Base-by-base conservation (phyloP, 2,329 filamentous ascomycete genomes). In the Colletotrichum sp. region DNA sequence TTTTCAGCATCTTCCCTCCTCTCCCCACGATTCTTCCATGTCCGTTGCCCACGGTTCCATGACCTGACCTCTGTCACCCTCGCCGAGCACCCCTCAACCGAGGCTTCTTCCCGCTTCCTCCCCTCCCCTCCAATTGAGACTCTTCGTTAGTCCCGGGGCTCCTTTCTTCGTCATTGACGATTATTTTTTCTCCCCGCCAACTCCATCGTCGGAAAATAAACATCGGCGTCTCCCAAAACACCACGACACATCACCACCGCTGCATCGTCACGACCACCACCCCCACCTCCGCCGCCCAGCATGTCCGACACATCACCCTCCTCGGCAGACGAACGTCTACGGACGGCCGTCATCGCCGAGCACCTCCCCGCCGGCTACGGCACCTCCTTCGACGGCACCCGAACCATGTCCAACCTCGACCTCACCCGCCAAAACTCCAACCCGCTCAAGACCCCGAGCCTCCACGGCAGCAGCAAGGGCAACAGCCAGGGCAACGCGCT, bases 301-400 rank as follows among this genome's bases (percentile, higher is more conserved):
- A 75, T 75, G 73, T 75, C 73, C 69, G 73, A 75, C 64, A 68
- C 73, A 32, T 65, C 71, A 6, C 70, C 73, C 15, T 62, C 70
- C 15, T 72, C 73, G 7, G 58, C 73, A 15, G 73, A 75, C 38
- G 73, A 75, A 21, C 73, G 73, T 28, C 26, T 75, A 18, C 75
- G 67, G 48, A 71, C 56, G 26, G 66, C 75, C 68, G 71, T 75
- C 66, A 77, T 77, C 52, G 67, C 74, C 36, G 75, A 77, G 4
- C 75, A 77, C 55, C 76, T 77, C 38, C 76, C 76, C 30, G n/a
- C 74, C 10, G 76, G 76, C 32, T 77, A 77, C 65, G 76, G 76
- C 65, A 75, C 76, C 8, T 65, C 66, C 38, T 77, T 77, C 74
- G 76, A 77, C 36, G 76, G 73, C 78, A 71, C 76, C 73, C 73